These are phyloP conservation scores for Psilocybe subaeruginosa DNA, from an alignment of 768 basidiomycete species.

Conservation along the genomic window DNA sequence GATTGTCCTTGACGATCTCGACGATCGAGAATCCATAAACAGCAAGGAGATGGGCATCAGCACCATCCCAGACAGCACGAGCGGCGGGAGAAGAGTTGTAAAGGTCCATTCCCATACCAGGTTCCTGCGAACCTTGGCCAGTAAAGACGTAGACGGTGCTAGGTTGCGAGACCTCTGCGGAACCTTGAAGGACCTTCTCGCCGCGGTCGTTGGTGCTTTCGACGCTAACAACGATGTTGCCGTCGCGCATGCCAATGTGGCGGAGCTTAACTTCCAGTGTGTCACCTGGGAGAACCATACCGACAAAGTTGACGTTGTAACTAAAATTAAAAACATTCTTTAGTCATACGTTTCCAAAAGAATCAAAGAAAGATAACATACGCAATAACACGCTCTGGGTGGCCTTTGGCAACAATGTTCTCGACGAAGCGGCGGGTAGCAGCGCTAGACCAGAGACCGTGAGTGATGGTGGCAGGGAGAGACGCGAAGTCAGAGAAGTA, in stretches of 20 bases:
- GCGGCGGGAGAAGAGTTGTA: constrained; percentile 93
- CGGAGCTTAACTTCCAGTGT: constrained; percentile 85
- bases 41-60: constrained; percentile 89
- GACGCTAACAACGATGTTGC: constrained; percentile 90
- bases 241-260: constrained; percentile 90
- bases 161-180: constrained; percentile 92
- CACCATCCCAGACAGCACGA: constrained; percentile 95
- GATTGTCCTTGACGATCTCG: constrained; percentile 98
- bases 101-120: constrained; percentile 99
- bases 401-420: constrained; percentile 90
- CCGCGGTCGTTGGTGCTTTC: constrained; percentile 83
- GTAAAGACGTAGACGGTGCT: constrained; percentile 97
- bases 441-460: constrained; percentile 96
- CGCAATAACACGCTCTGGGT: constrained; percentile 88
- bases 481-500: constrained; percentile 96
- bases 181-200: constrained; percentile 91
- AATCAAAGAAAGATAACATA: constrained; percentile 43
- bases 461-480: constrained; percentile 95
- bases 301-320: constrained; percentile 94
- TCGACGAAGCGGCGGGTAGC: constrained; percentile 93
- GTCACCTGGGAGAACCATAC: constrained; percentile 94
- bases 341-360: constrained; percentile 4
- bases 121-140: constrained; percentile 97
- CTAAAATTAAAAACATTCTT: constrained; percentile 36
- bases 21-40: constrained; percentile 99